A percentile compares a stretch with the other conserved stretches of the same genome.
These are phyloP conservation scores for Populus trichocarpa DNA, from an alignment of 441 rosid genomes.

Conservation along the genomic window DNA sequence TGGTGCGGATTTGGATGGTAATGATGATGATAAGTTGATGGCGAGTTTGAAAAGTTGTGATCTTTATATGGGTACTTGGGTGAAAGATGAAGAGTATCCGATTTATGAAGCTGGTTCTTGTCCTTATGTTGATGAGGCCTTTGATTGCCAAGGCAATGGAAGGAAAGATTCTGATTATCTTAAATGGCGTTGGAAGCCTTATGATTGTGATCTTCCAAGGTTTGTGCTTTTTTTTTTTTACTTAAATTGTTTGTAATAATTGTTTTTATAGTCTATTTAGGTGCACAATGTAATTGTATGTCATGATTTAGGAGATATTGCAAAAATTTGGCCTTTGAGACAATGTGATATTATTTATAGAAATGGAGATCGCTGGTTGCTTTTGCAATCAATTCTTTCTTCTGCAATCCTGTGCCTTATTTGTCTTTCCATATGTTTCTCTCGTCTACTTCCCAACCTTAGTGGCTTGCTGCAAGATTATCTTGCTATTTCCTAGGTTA, in stretches of 20 bases:
- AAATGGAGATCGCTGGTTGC: neutral
- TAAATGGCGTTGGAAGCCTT: constrained; percentile 86
- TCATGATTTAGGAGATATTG: neutral
- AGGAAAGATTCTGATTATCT: constrained; percentile 69
- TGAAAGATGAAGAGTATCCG: constrained; percentile 62
- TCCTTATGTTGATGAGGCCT: constrained; percentile 83
- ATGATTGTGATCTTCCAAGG: constrained; percentile 91
- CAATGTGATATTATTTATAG: neutral
- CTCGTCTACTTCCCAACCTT: neutral
- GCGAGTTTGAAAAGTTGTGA: constrained; percentile 51
- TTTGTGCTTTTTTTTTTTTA: neutral
- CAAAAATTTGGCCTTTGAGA: neutral
- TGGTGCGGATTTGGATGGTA: constrained; percentile 11
- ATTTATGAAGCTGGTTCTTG: constrained; percentile 72
- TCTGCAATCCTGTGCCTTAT: neutral
- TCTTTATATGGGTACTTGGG: constrained; percentile 71
- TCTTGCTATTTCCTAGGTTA: neutral
- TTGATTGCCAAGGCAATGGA: constrained; percentile 79
- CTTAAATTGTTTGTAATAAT: neutral
- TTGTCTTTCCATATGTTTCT: neutral
- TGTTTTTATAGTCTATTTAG: neutral
- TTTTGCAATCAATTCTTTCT: neutral
- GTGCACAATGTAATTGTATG: neutral
- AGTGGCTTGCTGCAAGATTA: neutral
- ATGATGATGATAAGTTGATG: constrained; percentile 15